Base-by-base conservation (phyloP, 2,329 filamentous ascomycete species). In the Calonectria multiphialidica region DNA sequence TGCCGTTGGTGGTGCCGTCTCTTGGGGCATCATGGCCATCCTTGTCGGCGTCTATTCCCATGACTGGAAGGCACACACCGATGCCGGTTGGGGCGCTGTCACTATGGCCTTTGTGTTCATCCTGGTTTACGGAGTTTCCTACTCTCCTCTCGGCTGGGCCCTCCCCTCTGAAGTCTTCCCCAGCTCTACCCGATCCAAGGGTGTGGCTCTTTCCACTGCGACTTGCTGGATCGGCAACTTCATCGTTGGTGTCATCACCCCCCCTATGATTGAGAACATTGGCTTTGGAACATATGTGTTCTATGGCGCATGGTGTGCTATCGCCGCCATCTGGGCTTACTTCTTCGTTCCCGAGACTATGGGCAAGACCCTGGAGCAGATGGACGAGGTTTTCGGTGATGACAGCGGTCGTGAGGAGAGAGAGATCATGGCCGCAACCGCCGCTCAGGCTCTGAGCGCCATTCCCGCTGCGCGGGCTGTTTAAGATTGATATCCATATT, bases 1-100 rank as follows among this genome's bases (percentile, higher is more conserved):
- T 25, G 87, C 86, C 1, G 77, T 88, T 13, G 87, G 86, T 13
- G 89, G 89, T 85, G 85, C 83, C 0, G 74, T 83, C 15, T 88
- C 84, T 16, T 88, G 89, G 73, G 83, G 88, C 67, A 87, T 90
- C 66, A 87, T 90, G 62, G 88, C 88, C 2, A 84, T 83, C 35
- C 87, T 90, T 35, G 84, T 86, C 15, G 89, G 86, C 2, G 83
- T 84, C 9, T 88, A 86, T 75, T 83, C 88, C 35, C 73, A 87
- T 65, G 80, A 85, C 28, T 91, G 89, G 85, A 77, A 80, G 2
- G 75, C 81, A 1, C 86, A 91, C 75, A 76, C 78, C 3, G 85
- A 82, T 1, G 88, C 87, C 0, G 89, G 89, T 5, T 91, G 90
- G 90, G 88, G 85, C 6, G 88, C 87, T 1, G 88, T 91, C 0